These are phyloP conservation scores for Lumnitzera littorea DNA, from an alignment of 345 rosid species.

Conservation along the genomic window DNA sequence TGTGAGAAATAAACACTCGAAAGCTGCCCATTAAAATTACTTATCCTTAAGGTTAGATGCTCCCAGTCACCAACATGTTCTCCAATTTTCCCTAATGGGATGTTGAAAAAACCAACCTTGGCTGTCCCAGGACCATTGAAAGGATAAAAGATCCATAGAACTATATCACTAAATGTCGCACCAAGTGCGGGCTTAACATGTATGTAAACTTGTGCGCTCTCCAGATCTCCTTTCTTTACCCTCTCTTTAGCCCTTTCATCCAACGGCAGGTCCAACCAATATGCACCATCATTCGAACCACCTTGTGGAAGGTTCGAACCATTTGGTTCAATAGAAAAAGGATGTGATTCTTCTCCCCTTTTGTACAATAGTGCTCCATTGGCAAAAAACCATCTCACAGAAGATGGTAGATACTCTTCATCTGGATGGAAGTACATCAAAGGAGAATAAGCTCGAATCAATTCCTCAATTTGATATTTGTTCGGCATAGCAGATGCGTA, in stretches of 20 bases:
- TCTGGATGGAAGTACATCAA: slow-evolving; percentile 63
- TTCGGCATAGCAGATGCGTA: slow-evolving; percentile 54
- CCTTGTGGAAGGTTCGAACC: slow-evolving; percentile 89
- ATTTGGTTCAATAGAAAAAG: slow-evolving; percentile 31
- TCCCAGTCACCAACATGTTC: slow-evolving; percentile 94
- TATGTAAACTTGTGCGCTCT: slow-evolving; percentile 38
- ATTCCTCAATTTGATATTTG: slow-evolving; percentile 28
- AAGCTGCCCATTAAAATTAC: slow-evolving; percentile 71
- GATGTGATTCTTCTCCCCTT: slow-evolving; percentile 57
- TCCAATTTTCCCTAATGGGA: slow-evolving; percentile 59
- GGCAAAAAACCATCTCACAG: slow-evolving; percentile 60
- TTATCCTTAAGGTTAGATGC: slow-evolving; percentile 64
- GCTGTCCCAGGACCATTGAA: slow-evolving; percentile 75
- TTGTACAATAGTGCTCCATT: slow-evolving; percentile 73
- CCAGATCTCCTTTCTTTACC: slow-evolving; percentile 63
- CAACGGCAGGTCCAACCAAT: slow-evolving; percentile 73
- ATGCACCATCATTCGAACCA: slow-evolving; percentile 59
- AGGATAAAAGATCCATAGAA: slow-evolving; percentile 74
- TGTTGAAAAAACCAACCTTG: slow-evolving; percentile 45
- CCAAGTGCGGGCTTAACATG: slow-evolving; percentile 79
- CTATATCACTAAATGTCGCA: slow-evolving; percentile 68
- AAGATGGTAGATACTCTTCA: slow-evolving; percentile 66
- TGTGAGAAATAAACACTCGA: slow-evolving; percentile 45
- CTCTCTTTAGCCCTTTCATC: slow-evolving; percentile 38
- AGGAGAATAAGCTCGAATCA: slow-evolving; percentile 56